Evolutionary conservation across 352 stramenopile species (phyloP).

Genomic region (Phytophthora tubulina): DNA sequence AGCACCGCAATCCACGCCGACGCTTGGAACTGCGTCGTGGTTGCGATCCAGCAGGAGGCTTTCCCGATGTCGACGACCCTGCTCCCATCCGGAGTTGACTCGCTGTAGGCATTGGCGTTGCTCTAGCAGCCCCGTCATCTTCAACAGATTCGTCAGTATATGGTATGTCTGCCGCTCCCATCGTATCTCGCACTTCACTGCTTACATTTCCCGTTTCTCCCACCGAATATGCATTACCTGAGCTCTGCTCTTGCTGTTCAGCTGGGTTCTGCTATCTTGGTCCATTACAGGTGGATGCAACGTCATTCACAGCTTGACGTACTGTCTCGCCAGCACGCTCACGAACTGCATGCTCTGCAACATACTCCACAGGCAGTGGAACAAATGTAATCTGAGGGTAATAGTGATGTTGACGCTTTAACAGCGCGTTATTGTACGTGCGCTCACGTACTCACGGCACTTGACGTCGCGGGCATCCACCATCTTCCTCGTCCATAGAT

Average conservation of each 20-base stretch:
- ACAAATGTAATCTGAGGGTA: conserved; percentile 16
- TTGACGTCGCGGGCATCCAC: conserved; percentile 8
- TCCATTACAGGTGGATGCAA: background rate
- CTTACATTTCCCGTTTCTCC: background rate
- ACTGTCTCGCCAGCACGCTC: background rate
- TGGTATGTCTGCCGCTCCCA: too few relatives aligned
- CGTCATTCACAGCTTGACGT: background rate
- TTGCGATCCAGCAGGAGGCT: background rate
- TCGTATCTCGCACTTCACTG: background rate
- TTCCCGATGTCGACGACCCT: background rate
- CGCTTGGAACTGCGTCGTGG: conserved; percentile 1
- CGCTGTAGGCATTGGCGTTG: too few relatives aligned
- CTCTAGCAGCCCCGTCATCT: background rate
- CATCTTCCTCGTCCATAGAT: conserved; percentile 14
- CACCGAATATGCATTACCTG: background rate
- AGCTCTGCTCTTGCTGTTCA: too few relatives aligned
- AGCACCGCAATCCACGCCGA: conserved; percentile 1
- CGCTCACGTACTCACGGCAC: conserved; percentile 15
- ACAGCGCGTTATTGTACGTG: conserved; percentile 15
- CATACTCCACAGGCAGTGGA: conserved; percentile 16
- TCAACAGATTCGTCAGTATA: too few relatives aligned
- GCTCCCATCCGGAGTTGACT: too few relatives aligned
- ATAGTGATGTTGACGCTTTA: conserved; percentile 17
- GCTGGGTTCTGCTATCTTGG: background rate
- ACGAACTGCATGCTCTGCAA: conserved; percentile 6